Base-by-base conservation (phyloP, 169 alveolate species). In the Plasmodium vivax region DNA sequence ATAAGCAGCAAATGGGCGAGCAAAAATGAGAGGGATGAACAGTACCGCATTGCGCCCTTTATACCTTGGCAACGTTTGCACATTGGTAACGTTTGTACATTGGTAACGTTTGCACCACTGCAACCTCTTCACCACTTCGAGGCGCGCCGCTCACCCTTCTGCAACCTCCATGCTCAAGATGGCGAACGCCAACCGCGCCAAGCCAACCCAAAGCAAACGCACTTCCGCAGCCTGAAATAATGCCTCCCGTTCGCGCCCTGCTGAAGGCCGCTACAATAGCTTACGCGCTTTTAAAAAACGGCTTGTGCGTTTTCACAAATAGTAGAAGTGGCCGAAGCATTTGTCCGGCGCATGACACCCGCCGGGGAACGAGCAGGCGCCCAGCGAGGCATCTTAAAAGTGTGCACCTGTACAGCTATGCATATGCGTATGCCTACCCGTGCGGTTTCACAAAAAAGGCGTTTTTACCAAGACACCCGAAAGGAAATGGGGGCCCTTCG, bases 271-370 rank as follows among this genome's bases (percentile, higher is more conserved):
- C 62, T 27, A 43, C 68, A 2, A 19, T 75, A 19, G 47, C 45
- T 19, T 84, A 71, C 54, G 34, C 54, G 72, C 51, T 77, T 71
- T 75, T 79, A 56, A 75, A 77, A 77, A 87, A 38, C 81, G 45
- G 68, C 51, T 58, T 87, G 45, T 74, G 93, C 41, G n/a, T 87
- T 19, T 56, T 74, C 68, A 75, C n/a, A 38, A 77, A 38, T 74
- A 45, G 71, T 62, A 75, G 12, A 32, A 75, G 77, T 68, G 38
- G 38, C 43, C 43, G 45, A n/a, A 41, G 80, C 71, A 27, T 87
- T 54, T 75, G 30, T 38, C 87, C 93, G n/a, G 54, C 45, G 32
- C 34, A 75, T 71, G 43, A 16, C 34, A 23, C 45, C 43, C 41
- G n/a, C 12, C 43, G 62, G 27, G 45, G 72, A 34, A 79, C 7